phyloP scores from a whole-genome alignment of 1,284 basidiomycete species.

The Leccinum huronense region DNA sequence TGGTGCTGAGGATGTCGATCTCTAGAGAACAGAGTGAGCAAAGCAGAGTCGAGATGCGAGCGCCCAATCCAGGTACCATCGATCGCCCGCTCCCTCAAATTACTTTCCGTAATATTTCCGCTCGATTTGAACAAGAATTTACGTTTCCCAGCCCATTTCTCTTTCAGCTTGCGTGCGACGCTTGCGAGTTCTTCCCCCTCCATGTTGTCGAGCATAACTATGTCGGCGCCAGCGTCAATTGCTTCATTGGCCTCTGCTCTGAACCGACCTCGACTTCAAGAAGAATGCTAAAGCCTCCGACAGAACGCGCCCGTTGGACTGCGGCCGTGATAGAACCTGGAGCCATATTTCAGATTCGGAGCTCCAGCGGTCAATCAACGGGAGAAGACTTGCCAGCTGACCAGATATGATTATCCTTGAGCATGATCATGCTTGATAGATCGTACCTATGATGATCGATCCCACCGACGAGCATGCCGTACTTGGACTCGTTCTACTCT shows the following conservation, averaged over 20 bases:
- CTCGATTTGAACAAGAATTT: conserved; percentile 90
- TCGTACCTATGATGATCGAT: conserved; percentile 97
- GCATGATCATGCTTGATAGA: conserved; percentile 98
- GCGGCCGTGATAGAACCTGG: conserved; percentile 88
- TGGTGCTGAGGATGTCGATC: conserved; percentile 92
- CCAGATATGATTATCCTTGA: conserved; percentile 99
- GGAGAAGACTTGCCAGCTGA: conserved; percentile 66
- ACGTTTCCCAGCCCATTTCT: conserved; percentile 73
- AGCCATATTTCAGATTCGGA: conserved; percentile 7
- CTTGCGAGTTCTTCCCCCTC: conserved; percentile 70
- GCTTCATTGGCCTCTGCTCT: conserved; percentile 93
- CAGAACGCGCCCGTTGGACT: conserved; percentile 79
- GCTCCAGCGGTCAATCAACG: neutral
- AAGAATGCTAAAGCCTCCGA: conserved; percentile 90
- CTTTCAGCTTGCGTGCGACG: conserved; percentile 70
- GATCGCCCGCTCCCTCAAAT: conserved; percentile 72
- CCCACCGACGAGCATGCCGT: conserved; percentile 97
- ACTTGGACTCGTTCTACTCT: conserved; percentile 44
- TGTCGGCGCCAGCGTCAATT: conserved; percentile 93
- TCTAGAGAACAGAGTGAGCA: conserved; percentile 48
- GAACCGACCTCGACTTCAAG: conserved; percentile 94
- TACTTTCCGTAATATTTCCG: conserved; percentile 87
- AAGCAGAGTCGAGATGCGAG: neutral
- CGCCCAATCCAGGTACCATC: conserved; percentile 51
- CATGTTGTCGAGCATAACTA: conserved; percentile 98